Conservation (phyloP, 345 rosid species). For the Rhizophora apiculata region DNA sequence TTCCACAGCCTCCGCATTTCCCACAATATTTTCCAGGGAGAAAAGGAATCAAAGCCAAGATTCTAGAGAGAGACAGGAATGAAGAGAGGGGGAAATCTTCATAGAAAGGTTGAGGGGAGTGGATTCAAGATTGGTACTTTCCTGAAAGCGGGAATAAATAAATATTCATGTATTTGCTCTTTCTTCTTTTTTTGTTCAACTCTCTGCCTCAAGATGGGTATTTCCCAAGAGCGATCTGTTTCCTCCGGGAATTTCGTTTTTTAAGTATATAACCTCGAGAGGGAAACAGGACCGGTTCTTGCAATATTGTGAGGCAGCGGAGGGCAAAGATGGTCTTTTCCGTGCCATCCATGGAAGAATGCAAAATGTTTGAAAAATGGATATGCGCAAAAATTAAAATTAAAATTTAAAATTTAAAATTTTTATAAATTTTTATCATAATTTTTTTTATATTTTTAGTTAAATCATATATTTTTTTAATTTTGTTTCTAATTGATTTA, state of each 20-base stretch:
- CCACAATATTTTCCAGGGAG: background rate
- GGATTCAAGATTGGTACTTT: background rate
- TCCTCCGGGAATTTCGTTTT: background rate
- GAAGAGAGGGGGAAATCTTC: background rate
- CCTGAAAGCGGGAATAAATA: background rate
- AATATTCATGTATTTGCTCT: background rate
- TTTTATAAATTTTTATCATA: too few relatives aligned
- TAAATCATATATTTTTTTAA: too few relatives aligned
- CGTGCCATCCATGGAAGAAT: too few relatives aligned
- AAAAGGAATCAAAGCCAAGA: background rate
- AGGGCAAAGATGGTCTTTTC: too few relatives aligned
- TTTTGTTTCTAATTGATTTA: too few relatives aligned
- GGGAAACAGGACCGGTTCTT: background rate
- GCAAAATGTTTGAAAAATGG: too few relatives aligned
- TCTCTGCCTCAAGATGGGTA: background rate
- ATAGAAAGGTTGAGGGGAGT: background rate
- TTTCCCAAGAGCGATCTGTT: background rate
- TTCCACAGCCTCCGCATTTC: conserved; percentile 37
- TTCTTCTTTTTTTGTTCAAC: background rate
- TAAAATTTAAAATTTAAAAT: too few relatives aligned
- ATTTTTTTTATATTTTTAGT: too few relatives aligned
- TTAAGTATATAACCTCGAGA: background rate
- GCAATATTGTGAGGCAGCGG: background rate
- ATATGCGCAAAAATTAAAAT: too few relatives aligned
- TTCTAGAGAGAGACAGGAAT: background rate